Evolutionary conservation across 768 basidiomycete species (phyloP), one percentile per base, ranked within the genome.

Genomic region (Lactifluus hygrophoroides): DNA sequence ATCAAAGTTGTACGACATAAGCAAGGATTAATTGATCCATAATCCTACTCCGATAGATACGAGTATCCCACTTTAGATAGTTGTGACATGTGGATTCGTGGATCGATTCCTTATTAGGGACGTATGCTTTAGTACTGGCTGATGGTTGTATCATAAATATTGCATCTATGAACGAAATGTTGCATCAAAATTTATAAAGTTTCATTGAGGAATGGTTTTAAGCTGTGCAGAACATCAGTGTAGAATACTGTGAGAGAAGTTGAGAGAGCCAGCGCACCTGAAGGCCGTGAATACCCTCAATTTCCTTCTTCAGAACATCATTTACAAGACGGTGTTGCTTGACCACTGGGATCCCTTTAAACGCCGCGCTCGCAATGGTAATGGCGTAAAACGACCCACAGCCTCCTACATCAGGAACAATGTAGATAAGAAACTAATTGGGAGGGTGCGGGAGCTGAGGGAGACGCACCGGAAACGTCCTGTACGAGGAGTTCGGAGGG

Each of bases 301-400:
- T 92, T 69, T 97, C 96, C 66, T 86, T 75, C 73, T 94, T 94
- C 62, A 99, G 73, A 10, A 80, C 77, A 58, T 90, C 80, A 13
- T 88, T 94, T 38, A 99, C 93, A 28, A 96, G 75, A 58, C 84
- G 83, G 71, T 99, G 96, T 71, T 99, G 96, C 75, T 96, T 94
- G 54, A 98, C 84, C 43, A 83, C 87, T 1, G 89, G 71, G 40
- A 98, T 73, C 9, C 88, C 95, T 63, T 86, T 84, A 78, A 99
- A 98, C 1, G 79, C 78, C n/a, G 82, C 70, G 58, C 90, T 93
- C 4, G 88, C 81, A 61, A 99, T 89, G 13, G 81, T 79, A 61
- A 99, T 94, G 43, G 94, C 90, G 66, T 95, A 99, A 73, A 98
- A 99, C 4, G 85, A 80, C n/a, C 96, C 96, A 69, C 96, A 98